phyloP scores from a whole-genome alignment of 345 rosid genomes.

The Pugionium dolabratum region DNA sequence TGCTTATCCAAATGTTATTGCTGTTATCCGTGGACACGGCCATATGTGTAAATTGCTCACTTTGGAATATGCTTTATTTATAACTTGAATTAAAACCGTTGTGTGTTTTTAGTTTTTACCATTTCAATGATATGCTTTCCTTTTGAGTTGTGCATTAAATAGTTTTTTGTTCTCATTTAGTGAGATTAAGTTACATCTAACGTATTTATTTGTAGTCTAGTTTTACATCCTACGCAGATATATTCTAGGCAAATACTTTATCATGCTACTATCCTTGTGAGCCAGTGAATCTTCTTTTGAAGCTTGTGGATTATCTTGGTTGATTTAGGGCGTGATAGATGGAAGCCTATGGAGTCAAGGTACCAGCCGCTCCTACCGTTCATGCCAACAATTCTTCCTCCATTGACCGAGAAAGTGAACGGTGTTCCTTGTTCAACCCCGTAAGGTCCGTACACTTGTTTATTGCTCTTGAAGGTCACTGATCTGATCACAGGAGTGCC shows the following conservation, averaged over 20 bases:
- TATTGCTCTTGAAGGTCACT: slow-evolving; percentile 64
- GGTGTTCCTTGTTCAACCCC: slow-evolving; percentile 79
- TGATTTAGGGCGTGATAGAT: slow-evolving; percentile 48
- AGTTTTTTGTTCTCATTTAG: not conserved
- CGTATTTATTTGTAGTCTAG: slow-evolving; percentile 24
- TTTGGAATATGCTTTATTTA: slow-evolving; percentile 28
- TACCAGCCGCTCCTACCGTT: slow-evolving; percentile 76
- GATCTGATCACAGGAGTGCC: slow-evolving; percentile 72
- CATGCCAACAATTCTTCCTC: slow-evolving; percentile 62
- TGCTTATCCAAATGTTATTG: slow-evolving; percentile 19
- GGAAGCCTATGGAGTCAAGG: slow-evolving; percentile 69
- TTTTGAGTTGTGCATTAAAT: slow-evolving; percentile 23
- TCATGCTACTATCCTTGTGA: slow-evolving; percentile 43
- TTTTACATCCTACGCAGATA: slow-evolving; percentile 2
- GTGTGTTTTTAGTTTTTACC: slow-evolving; percentile 10
- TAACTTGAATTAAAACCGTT: slow-evolving; percentile 21
- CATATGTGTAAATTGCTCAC: slow-evolving; percentile 32
- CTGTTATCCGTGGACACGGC: slow-evolving; percentile 26
- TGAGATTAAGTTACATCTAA: slow-evolving; percentile 12
- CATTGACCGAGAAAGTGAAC: slow-evolving; percentile 56
- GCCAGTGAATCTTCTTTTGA: slow-evolving; percentile 52
- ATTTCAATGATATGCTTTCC: slow-evolving; percentile 21
- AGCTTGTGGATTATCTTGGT: slow-evolving; percentile 53
- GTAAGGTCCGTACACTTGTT: slow-evolving; percentile 61
- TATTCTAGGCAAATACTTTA: slow-evolving; percentile 1